Conservation (phyloP, 768 basidiomycete genomes). For the Agaricus bisporus region DNA sequence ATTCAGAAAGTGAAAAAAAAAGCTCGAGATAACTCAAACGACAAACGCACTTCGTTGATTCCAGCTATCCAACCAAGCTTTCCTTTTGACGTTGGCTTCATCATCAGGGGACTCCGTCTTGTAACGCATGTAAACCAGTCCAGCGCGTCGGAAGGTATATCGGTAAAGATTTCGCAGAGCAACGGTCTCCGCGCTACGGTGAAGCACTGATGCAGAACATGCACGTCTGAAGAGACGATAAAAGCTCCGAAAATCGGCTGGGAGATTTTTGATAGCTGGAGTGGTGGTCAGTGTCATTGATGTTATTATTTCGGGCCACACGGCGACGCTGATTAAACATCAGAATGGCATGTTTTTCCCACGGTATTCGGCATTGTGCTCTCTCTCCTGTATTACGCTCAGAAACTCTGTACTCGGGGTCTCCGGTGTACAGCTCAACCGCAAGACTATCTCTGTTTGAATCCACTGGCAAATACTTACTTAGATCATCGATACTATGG, state of each 20-base stretch:
- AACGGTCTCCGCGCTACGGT: constrained; percentile 5
- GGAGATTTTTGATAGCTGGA: constrained; percentile 6
- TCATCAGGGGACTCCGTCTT: neutral
- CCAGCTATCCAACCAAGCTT: constrained; percentile 45
- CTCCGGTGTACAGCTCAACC: too few relatives aligned
- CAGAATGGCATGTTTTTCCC: neutral
- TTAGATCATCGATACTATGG: too few relatives aligned
- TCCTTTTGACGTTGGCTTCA: neutral
- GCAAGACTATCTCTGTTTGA: too few relatives aligned
- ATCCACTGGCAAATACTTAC: too few relatives aligned
- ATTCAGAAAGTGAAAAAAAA: neutral
- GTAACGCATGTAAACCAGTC: constrained; percentile 4
- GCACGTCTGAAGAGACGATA: constrained; percentile 13
- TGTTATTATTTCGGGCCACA: too few relatives aligned
- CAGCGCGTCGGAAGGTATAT: constrained; percentile 10
- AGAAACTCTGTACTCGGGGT: too few relatives aligned
- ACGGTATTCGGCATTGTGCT: neutral
- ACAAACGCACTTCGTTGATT: constrained; percentile 45
- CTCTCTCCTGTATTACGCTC: too few relatives aligned
- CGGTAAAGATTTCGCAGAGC: constrained; percentile 13
- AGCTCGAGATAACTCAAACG: constrained; percentile 2
- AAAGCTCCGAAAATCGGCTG: constrained; percentile 12
- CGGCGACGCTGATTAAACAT: too few relatives aligned
- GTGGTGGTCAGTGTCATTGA: neutral
- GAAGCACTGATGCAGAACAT: constrained; percentile 14